These are phyloP conservation scores for Galeopsis tetrahit DNA, from an alignment of 257 asterid species.

Conservation along the genomic window DNA sequence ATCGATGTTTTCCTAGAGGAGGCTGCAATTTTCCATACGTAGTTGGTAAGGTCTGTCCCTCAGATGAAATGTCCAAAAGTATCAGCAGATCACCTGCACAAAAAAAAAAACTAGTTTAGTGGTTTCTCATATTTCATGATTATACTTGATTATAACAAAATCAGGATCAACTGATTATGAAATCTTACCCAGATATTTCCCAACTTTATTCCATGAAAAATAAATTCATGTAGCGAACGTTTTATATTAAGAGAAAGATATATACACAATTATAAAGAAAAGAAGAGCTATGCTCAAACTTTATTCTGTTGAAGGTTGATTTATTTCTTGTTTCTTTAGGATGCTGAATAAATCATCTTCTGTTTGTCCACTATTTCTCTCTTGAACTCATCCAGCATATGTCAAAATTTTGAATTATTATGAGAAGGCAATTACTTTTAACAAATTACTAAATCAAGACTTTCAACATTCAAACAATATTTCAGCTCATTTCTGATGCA, in stretches of 20 bases:
- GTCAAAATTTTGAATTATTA: neutral
- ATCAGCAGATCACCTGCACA: conserved; percentile 77
- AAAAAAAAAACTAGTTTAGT: conserved; percentile 29
- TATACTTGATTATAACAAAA: conserved; percentile 23
- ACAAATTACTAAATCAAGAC: neutral
- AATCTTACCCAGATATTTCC: neutral
- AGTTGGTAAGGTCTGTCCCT: conserved; percentile 63
- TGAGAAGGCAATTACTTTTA: neutral
- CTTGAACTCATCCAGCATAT: conserved; percentile 24
- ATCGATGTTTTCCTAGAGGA: conserved; percentile 91
- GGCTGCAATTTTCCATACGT: conserved; percentile 92
- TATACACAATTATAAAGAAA: conserved; percentile 1
- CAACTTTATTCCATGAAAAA: neutral
- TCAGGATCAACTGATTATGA: neutral
- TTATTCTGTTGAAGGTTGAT: neutral
- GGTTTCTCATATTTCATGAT: conserved; percentile 29
- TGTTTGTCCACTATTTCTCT: conserved; percentile 13
- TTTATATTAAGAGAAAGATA: neutral
- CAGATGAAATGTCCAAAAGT: conserved; percentile 78
- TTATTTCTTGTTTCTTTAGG: neutral
- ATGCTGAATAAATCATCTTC: conserved; percentile 12
- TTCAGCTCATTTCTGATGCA: too few relatives aligned
- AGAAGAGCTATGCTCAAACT: conserved; percentile 1
- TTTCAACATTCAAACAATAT: neutral
- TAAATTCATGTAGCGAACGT: neutral